These are phyloP conservation scores for Dioscorea alata DNA, from an alignment of 106 monocot species.

Conservation along the genomic window DNA sequence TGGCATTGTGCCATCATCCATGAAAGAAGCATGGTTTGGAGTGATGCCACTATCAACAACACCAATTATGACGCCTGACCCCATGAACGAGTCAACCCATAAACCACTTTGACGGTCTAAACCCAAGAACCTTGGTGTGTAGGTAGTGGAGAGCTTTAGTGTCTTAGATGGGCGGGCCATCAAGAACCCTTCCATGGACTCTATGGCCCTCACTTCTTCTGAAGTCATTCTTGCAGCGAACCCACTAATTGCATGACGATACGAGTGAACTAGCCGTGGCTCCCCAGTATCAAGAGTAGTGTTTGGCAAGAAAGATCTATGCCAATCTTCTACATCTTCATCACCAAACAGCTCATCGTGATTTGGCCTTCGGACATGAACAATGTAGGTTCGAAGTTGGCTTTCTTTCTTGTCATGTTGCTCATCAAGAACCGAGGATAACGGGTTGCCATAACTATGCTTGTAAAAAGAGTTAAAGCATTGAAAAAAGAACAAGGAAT, in stretches of 20 bases:
- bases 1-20: not conserved
- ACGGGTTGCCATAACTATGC: too few relatives aligned
- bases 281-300: too few relatives aligned
- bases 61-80: not conserved
- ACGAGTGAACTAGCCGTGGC: not conserved
- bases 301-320: slow-evolving; percentile 3
- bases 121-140: slow-evolving; percentile 1
- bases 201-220: not conserved
- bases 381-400: not conserved
- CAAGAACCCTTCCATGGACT: not conserved
- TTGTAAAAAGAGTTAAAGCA: too few relatives aligned
- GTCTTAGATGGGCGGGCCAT: not conserved
- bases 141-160: not conserved
- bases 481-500: too few relatives aligned
- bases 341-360: too few relatives aligned
- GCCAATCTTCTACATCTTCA: not conserved
- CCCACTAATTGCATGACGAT: not conserved
- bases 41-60: slow-evolving; percentile 1
- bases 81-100: not conserved
- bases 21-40: slow-evolving; percentile 1
- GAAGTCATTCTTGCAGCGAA: slow-evolving; percentile 3
- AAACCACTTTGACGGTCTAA: not conserved
- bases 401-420: too few relatives aligned
- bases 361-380: not conserved
- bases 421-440: too few relatives aligned